Base-by-base conservation (phyloP, 2,329 filamentous ascomycete species). In the Colletotrichum orchidophilum region DNA sequence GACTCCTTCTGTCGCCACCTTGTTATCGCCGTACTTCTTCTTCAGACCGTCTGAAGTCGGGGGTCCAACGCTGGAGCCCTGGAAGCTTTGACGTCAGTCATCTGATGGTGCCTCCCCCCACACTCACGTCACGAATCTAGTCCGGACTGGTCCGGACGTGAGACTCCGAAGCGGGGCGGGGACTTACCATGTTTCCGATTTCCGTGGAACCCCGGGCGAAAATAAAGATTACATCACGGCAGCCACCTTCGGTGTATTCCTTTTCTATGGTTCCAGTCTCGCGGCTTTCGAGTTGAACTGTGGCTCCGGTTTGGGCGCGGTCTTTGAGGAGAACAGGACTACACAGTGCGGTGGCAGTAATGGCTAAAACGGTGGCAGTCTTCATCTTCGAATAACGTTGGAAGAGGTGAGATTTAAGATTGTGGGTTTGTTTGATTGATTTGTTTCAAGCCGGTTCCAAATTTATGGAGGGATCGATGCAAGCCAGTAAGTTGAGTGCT, bases 141-240 rank as follows among this genome's bases (percentile, higher is more conserved):
- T 4, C 78, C 80, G 5, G 71, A 67, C 52, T 71, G 72, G 18
- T 52, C 49, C 21, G 27, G 33, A 24, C 75, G 76, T 75, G 76
- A 27, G 12, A 33, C 35, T 49, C 24, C 33, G 27, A 26, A n/a
- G 26, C 15, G 55, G 33, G 58, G 5, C 27, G 57, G 58, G 58
- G 7, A 15, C 68, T 70, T 71, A 81, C 82, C 76, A 83, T 77
- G 74, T 83, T 83, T 39, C 82, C 82, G 12, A 63, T 4, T 72
- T 83, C 82, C 15, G 77, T 79, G 3, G 82, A 81, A 39, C 77
- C 82, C 13, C 82, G 79, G 55, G 82, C 82, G 65, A 75, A 83
- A 75, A 83, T 79, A 74, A 83, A 79, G 72, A 83, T 83, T 57
- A 78, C 78, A 15, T 60, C 62, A 55, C 67, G 71, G 42, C 57